These are phyloP conservation scores for Phytophthora pistaciae DNA, from an alignment of 352 stramenopile genomes.

Conservation along the genomic window DNA sequence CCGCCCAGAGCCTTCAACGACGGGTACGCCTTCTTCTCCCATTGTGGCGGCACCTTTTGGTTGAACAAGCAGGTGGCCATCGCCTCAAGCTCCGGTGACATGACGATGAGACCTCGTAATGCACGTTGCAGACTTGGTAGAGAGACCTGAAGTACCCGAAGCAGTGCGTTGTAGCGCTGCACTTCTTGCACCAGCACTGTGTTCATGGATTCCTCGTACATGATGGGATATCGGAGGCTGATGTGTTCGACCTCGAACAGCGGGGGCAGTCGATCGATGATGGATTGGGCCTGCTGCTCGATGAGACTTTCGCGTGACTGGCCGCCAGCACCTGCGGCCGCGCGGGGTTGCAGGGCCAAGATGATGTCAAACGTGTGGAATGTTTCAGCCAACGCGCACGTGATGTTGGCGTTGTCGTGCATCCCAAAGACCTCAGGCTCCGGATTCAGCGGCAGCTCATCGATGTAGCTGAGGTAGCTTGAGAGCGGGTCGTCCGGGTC, in stretches of 20 bases:
- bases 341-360: slow-evolving; percentile 78
- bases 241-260: slow-evolving; percentile 87
- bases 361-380: slow-evolving; percentile 91
- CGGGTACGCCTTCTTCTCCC: slow-evolving; percentile 92
- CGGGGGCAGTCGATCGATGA: slow-evolving; percentile 66
- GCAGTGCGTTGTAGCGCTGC: slow-evolving; percentile 86
- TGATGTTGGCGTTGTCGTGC: slow-evolving; percentile 96
- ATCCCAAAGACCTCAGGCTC: slow-evolving; percentile 95
- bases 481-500: slow-evolving; percentile 74
- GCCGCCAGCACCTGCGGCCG: slow-evolving; percentile 62
- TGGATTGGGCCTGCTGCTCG: slow-evolving; percentile 71
- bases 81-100: slow-evolving; percentile 86
- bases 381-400: slow-evolving; percentile 90
- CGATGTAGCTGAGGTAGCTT: slow-evolving; percentile 95
- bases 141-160: slow-evolving; percentile 71
- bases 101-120: slow-evolving; percentile 85
- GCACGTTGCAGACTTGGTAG: slow-evolving; percentile 78
- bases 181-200: slow-evolving; percentile 93
- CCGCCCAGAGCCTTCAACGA: slow-evolving; percentile 90
- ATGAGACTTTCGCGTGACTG: slow-evolving; percentile 87
- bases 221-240: slow-evolving; percentile 87
- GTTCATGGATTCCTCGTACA: slow-evolving; percentile 96
- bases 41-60: slow-evolving; percentile 89
- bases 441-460: slow-evolving; percentile 91
- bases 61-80: slow-evolving; percentile 91